Conservation (phyloP, 768 basidiomycete species). For the Thelephora ganbajun region DNA sequence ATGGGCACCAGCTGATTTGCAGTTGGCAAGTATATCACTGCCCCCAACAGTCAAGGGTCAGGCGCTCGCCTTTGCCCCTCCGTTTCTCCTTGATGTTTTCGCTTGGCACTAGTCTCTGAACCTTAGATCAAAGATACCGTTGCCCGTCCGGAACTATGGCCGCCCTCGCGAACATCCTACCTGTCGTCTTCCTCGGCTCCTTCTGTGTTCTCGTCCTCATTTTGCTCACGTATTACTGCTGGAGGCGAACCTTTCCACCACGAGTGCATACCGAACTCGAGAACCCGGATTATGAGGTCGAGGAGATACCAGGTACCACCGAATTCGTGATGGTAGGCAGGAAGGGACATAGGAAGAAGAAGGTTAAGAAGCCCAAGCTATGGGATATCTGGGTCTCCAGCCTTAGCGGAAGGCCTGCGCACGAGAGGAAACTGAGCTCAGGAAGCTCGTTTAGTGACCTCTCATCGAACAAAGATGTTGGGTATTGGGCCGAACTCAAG, state of each 20-base stretch:
- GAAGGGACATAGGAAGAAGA: background rate
- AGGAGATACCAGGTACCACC: background rate
- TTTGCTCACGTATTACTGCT: background rate
- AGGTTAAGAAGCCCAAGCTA: background rate
- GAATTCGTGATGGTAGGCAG: background rate
- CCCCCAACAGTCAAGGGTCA: too few species aligned
- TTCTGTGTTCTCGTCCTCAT: background rate
- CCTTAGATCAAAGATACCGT: too few species aligned
- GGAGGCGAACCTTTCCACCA: background rate
- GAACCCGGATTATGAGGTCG: background rate
- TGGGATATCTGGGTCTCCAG: background rate
- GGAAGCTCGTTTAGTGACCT: too few species aligned
- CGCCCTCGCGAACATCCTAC: background rate
- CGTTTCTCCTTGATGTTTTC: too few species aligned
- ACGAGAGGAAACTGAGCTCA: background rate
- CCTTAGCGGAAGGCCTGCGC: background rate
- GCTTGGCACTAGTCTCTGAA: too few species aligned
- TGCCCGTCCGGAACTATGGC: too few species aligned
- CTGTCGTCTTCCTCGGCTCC: background rate
- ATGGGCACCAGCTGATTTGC: too few species aligned
- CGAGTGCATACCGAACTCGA: background rate
- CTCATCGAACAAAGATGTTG: too few species aligned
- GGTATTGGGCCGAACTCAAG: too few species aligned
- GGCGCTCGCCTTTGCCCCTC: too few species aligned
- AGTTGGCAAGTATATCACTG: too few species aligned